A percentile compares a stretch with the other conserved stretches of the same genome.
These are phyloP conservation scores for Corinectria fuckeliana DNA, from an alignment of 2,329 filamentous ascomycete genomes.

Conservation along the genomic window DNA sequence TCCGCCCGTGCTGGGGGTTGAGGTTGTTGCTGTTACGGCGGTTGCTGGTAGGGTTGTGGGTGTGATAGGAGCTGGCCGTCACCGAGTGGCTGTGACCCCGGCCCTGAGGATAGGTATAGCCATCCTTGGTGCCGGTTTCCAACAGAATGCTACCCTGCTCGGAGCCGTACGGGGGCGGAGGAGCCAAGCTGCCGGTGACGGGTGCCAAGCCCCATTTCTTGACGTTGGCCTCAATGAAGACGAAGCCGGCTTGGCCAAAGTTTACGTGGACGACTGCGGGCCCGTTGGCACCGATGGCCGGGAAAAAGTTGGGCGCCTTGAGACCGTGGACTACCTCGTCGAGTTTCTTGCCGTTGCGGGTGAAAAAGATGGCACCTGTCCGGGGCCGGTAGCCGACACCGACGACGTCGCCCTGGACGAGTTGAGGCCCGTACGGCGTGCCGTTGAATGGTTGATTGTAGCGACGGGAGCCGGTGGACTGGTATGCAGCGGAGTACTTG, in stretches of 20 bases:
- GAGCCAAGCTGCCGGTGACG: conserved; percentile 92
- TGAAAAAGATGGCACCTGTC: conserved; percentile 96
- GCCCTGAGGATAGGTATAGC: conserved; percentile 53
- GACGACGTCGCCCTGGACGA: conserved; percentile 93
- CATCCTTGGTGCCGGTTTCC: conserved; percentile 77
- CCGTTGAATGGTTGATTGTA: conserved; percentile 90
- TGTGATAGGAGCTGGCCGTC: conserved; percentile 44
- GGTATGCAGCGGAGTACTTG: conserved; percentile 90
- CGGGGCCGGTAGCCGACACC: conserved; percentile 94
- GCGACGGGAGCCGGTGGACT: conserved; percentile 84
- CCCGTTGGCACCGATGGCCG: conserved; percentile 93
- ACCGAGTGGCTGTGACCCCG: conserved; percentile 56
- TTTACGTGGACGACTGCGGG: conserved; percentile 95
- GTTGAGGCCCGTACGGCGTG: conserved; percentile 81
- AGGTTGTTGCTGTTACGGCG: conserved; percentile 56
- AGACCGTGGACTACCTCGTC: conserved; percentile 93
- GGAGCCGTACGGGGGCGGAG: conserved; percentile 94
- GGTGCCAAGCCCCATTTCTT: conserved; percentile 99
- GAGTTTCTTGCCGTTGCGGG: conserved; percentile 94
- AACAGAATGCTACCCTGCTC: conserved; percentile 96
- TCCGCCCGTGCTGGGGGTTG: conserved; percentile 72
- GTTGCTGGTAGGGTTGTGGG: conserved; percentile 50
- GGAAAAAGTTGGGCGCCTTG: conserved; percentile 97
- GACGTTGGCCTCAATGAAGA: conserved; percentile 98
- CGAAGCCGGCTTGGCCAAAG: conserved; percentile 96